Evolutionary conservation across 2,329 filamentous ascomycete genomes (phyloP).

Genomic region (Monosporascus sp.): DNA sequence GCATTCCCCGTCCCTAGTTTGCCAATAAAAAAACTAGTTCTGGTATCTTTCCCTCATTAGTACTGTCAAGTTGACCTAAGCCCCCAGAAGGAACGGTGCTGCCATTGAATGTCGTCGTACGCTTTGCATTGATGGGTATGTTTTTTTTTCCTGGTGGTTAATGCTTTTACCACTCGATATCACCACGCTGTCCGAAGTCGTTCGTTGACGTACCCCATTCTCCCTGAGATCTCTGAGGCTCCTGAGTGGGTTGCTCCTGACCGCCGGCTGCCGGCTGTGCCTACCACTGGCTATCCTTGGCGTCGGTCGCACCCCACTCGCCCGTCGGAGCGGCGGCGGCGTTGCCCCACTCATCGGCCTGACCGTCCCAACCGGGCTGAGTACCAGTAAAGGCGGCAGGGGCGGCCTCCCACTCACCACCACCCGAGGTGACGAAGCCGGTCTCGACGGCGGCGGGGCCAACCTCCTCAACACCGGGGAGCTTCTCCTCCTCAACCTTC

Average conservation of each 20-base stretch:
- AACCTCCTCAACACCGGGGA: conserved; percentile 77
- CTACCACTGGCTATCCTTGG: conserved; percentile 33
- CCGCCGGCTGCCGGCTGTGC: background rate
- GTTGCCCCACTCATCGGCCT: conserved; percentile 55
- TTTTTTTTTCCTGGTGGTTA: background rate
- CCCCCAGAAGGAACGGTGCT: conserved; percentile 28
- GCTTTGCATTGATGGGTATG: conserved; percentile 5
- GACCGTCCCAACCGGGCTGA: conserved; percentile 45
- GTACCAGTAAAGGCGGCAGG: conserved; percentile 65
- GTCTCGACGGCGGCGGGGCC: conserved; percentile 72
- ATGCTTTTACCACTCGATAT: conserved; percentile 10
- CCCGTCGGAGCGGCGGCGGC: conserved; percentile 58
- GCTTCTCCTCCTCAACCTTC: conserved; percentile 91
- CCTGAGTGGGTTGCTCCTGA: background rate
- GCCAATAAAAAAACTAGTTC: conserved; percentile 32
- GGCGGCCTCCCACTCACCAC: conserved; percentile 80
- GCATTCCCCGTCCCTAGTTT: conserved; percentile 77
- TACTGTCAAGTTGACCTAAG: conserved; percentile 60
- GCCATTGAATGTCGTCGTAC: conserved; percentile 12
- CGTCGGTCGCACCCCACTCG: conserved; percentile 63
- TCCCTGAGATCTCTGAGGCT: conserved; percentile 44
- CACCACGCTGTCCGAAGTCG: conserved; percentile 3
- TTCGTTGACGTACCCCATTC: background rate
- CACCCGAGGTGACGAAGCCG: conserved; percentile 59
- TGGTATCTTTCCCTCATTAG: conserved; percentile 99